These are phyloP conservation scores for Eimeria sp. DNA, from an alignment of 169 alveolate genomes.

Conservation along the genomic window DNA sequence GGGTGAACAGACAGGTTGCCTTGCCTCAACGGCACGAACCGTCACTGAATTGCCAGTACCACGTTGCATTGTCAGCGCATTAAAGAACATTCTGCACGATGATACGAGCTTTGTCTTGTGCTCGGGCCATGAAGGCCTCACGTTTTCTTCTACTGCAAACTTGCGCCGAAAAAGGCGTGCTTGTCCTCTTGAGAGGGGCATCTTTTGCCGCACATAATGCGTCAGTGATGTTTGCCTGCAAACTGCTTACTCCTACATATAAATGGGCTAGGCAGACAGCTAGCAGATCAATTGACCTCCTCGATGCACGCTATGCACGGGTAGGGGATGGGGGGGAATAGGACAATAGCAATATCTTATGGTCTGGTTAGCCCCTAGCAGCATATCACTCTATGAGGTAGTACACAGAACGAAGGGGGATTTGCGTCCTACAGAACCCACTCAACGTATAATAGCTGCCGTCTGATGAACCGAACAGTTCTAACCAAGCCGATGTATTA, in stretches of 20 bases:
- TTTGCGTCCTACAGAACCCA: background rate
- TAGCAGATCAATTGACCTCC: background rate
- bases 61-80: background rate
- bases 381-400: background rate
- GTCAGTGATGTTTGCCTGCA: background rate
- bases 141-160: background rate
- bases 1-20: slow-evolving; percentile 4
- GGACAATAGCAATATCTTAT: background rate
- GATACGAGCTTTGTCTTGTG: background rate
- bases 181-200: background rate
- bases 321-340: background rate
- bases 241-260: background rate
- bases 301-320: background rate
- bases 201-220: background rate
- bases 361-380: background rate
- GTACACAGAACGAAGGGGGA: background rate
- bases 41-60: background rate
- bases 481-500: background rate
- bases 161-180: background rate
- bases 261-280: background rate
- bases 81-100: background rate
- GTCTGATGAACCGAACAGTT: background rate
- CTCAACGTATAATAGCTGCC: background rate
- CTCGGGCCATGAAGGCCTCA: background rate
- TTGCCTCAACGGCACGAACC: background rate